A percentile compares a stretch with the other conserved stretches of the same genome.
phyloP scores from a whole-genome alignment of 345 rosid species.

The Gossypium bickii region DNA sequence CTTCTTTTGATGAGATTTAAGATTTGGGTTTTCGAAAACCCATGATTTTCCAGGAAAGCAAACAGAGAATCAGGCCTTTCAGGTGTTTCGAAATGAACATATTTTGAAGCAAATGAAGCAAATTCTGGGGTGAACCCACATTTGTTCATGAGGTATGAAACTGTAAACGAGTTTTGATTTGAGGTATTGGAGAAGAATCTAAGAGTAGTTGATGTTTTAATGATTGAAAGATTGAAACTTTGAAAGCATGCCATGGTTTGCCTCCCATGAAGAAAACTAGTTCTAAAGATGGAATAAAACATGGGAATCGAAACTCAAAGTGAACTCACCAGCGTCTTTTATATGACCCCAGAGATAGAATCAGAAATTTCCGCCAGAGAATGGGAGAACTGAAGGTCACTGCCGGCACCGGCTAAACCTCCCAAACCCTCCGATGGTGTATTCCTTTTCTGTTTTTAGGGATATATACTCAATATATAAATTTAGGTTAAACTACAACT shows the following conservation, averaged over 20 bases:
- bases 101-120: conserved; percentile 20
- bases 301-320: neutral
- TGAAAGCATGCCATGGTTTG: neutral
- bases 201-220: neutral
- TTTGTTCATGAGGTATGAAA: conserved; percentile 33
- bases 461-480: no score
- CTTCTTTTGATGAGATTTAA: neutral
- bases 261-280: conserved; percentile 4
- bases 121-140: conserved; percentile 32
- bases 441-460: no score
- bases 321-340: neutral
- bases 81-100: conserved; percentile 15
- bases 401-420: neutral
- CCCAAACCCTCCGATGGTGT: neutral
- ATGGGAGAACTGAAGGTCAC: neutral
- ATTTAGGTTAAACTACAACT: no score
- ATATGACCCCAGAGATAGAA: neutral
- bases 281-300: conserved; percentile 5
- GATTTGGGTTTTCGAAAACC: conserved; percentile 25
- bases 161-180: conserved; percentile 18
- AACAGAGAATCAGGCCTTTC: conserved; percentile 22
- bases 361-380: neutral
- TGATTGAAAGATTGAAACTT: neutral
- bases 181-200: conserved; percentile 11
- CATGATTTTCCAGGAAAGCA: conserved; percentile 3